A percentile compares a stretch with the other conserved stretches of the same genome.
Evolutionary conservation across 75 land plant genomes (phyloP).

Genomic region (Pseudotsuga menziesii): DNA sequence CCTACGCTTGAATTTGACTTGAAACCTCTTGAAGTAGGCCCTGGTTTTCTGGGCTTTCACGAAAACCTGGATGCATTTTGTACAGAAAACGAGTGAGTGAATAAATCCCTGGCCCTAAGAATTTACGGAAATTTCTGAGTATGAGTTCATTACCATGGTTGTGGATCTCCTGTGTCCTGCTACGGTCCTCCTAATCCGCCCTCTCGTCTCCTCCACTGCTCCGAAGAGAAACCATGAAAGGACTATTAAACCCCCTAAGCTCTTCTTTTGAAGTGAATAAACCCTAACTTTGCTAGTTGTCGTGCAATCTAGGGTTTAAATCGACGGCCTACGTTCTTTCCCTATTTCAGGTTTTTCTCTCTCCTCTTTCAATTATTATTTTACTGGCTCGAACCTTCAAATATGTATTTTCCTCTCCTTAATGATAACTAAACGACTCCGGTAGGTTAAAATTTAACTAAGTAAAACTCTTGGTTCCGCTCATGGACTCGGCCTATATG

Average conservation of each 20-base stretch:
- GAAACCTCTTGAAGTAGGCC: slow-evolving; percentile 93
- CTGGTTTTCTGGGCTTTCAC: slow-evolving; percentile 72
- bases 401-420: too few relatives aligned
- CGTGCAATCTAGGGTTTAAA: slow-evolving; percentile 2
- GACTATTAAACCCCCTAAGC: background rate
- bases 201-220: background rate
- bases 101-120: background rate
- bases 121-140: background rate
- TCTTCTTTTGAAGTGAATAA: background rate
- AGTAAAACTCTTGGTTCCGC: too few relatives aligned
- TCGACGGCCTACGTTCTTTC: background rate
- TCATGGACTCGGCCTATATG: too few relatives aligned
- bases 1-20: slow-evolving; percentile 90
- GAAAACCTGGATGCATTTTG: slow-evolving; percentile 44
- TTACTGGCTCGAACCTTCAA: too few relatives aligned
- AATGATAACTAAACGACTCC: too few relatives aligned
- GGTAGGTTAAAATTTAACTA: too few relatives aligned
- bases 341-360: too few relatives aligned
- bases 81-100: background rate
- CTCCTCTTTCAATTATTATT: too few relatives aligned
- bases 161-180: background rate
- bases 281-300: background rate
- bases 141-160: background rate
- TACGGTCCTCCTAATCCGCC: background rate
- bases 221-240: background rate